phyloP scores from a whole-genome alignment of 140 eudicot genomes.

The Flaveria floridana region DNA sequence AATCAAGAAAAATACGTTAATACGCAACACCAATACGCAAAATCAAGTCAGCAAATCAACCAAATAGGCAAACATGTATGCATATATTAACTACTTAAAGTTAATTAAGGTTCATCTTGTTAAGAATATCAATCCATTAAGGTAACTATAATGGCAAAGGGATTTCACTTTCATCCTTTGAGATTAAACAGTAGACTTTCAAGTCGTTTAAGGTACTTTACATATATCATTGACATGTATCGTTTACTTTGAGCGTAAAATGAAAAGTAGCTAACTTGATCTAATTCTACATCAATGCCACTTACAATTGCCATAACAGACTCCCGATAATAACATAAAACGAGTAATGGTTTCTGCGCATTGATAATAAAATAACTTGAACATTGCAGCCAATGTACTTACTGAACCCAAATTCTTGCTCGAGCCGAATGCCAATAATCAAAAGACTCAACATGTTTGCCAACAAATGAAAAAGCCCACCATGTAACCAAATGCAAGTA shows the following conservation, averaged over 20 bases:
- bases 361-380: slow-evolving; percentile 3
- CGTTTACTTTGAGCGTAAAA: background rate
- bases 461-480: slow-evolving; percentile 79
- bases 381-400: slow-evolving; percentile 27
- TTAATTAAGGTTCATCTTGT: background rate
- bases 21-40: background rate
- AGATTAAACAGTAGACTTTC: background rate
- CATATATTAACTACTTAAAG: background rate
- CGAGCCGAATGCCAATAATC: slow-evolving; percentile 86
- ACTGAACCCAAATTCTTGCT: slow-evolving; percentile 96
- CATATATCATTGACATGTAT: background rate
- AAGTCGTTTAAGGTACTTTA: background rate
- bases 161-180: background rate
- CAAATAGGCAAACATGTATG: background rate
- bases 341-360: background rate
- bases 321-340: background rate
- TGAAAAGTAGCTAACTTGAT: background rate
- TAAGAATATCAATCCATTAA: background rate
- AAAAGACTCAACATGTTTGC: slow-evolving; percentile 90
- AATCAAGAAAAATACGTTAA: background rate
- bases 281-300: background rate
- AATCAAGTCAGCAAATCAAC: slow-evolving; percentile 8
- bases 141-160: slow-evolving; percentile 5
- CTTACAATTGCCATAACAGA: background rate
- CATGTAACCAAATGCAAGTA: slow-evolving; percentile 95